Percentiles rank a stretch among this genome's conserved stretches.
Evolutionary conservation across 441 rosid species (phyloP).

Genomic region (Populus hybrid): DNA sequence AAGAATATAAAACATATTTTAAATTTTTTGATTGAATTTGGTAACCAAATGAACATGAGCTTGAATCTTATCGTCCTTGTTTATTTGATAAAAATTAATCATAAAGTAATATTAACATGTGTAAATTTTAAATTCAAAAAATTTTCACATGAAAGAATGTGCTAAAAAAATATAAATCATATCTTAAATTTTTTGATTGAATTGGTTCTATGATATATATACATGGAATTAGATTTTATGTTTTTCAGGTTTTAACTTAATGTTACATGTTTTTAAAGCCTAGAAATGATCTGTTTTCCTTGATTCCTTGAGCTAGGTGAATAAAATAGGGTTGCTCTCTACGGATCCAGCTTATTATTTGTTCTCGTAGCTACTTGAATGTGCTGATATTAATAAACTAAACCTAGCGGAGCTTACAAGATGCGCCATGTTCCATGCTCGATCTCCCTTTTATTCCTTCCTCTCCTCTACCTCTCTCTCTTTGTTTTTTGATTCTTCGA

Average conservation of each 20-base stretch:
- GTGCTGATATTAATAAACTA: conserved; percentile 15
- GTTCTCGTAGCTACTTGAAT: conserved; percentile 18
- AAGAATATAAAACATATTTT: too few relatives aligned
- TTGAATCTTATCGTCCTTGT: fast-evolving
- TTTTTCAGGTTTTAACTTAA: too few relatives aligned
- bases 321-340: not conserved
- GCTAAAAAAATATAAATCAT: too few relatives aligned
- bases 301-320: conserved; percentile 12
- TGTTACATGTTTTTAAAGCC: not conserved
- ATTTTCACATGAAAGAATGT: too few relatives aligned
- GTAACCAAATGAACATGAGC: fast-evolving
- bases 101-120: too few relatives aligned
- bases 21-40: too few relatives aligned
- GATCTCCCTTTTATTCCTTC: not conserved
- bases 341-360: conserved; percentile 11
- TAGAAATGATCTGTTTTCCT: not conserved
- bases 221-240: too few relatives aligned
- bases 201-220: too few relatives aligned
- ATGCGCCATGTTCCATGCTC: not conserved
- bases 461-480: not conserved
- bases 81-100: too few relatives aligned
- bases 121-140: too few relatives aligned
- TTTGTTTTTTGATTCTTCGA: not conserved
- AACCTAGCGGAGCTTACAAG: conserved; percentile 17
- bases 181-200: too few relatives aligned